Evolutionary conservation across 495 filamentous ascomycete species (phyloP), one percentile per base, ranked within the genome.

Genomic region (Immersiella caudata): DNA sequence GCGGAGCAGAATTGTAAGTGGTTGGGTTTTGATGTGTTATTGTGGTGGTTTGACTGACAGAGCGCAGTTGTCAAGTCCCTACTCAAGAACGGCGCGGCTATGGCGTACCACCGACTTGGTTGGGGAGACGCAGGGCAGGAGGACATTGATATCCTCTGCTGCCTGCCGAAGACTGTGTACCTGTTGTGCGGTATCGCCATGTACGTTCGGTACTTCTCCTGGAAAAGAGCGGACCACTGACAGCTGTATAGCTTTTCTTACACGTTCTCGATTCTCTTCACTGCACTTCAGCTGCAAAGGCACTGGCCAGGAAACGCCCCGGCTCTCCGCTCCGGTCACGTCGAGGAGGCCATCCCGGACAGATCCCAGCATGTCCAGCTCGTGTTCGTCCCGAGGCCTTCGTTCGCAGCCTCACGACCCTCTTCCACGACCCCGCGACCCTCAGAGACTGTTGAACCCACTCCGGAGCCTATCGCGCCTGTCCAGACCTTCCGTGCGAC

Each of bases 141-240:
- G 8, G 61, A 49, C 24, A 26, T 33, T 5, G 56, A 57, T 46
- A 52, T 61, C 21, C 21, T 36, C 1, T 71, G 69, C 62, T 40
- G 49, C 54, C 26, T 68, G 5, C 66, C 71, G 6, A 64, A 65
- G 29, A 46, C 58, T 29, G 25, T 73, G 7, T 61, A 70, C 60
- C 33, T 36, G 20, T 24, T 71, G 20, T 62, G 46, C 52, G 52
- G 57, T 16, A 40, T 60, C n/a, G 36, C 67, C 18, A 69, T 74
- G 70, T 72, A 60, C 50, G 70, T 61, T 2, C 12, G 25, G 20
- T 21, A 6, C 29, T 20, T 21, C 50, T 1, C 14, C 24, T n/a
- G 16, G 12, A 14, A 52, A 6, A 20, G 2, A 7, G 12, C 0
- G 54, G 33, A 16, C 26, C 14, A 35, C 67, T 26, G 20, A 22